Evolutionary conservation across 2,329 filamentous ascomycete species (phyloP).

Genomic region (Hypoxylon sp.): DNA sequence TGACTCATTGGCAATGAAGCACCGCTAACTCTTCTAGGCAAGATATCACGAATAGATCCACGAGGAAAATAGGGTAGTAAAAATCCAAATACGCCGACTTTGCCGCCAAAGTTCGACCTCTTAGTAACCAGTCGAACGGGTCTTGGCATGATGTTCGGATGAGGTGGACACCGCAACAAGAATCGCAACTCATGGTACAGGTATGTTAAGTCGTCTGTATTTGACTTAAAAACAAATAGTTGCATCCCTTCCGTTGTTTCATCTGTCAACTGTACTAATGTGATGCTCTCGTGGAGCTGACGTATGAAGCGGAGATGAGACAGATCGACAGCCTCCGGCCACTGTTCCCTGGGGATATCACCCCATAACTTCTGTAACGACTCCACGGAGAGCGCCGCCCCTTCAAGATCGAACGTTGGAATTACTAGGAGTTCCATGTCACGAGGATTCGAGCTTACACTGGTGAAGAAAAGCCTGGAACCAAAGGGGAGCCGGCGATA

Average conservation of each 20-base stretch:
- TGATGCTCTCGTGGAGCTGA: slow-evolving; percentile 13
- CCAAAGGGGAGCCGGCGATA: slow-evolving; percentile 11
- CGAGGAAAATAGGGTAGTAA: not conserved
- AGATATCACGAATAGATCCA: not conserved
- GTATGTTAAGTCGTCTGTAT: not conserved
- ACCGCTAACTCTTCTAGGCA: not conserved
- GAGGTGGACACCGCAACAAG: slow-evolving; percentile 3
- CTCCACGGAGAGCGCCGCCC: not conserved
- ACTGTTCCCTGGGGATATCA: slow-evolving; percentile 6
- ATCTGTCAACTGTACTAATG: not conserved
- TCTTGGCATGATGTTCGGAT: slow-evolving; percentile 13
- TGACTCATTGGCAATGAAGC: not conserved
- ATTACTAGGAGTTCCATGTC: slow-evolving; percentile 4
- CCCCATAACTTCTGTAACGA: not conserved
- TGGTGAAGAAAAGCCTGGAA: slow-evolving; percentile 1
- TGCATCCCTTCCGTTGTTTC: not conserved
- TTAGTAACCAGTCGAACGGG: slow-evolving; percentile 4
- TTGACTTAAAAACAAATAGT: slow-evolving; percentile 6
- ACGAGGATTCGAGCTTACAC: not conserved
- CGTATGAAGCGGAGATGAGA: slow-evolving; percentile 7
- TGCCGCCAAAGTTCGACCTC: slow-evolving; percentile 8
- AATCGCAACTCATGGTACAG: slow-evolving; percentile 9
- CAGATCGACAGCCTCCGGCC: slow-evolving; percentile 5
- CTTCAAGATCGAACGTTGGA: not conserved
- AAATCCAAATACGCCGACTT: slow-evolving; percentile 7